Percentiles rank a stretch among this genome's conserved stretches.
Conservation (phyloP, 345 rosid species). For the Lepidium sativum region DNA sequence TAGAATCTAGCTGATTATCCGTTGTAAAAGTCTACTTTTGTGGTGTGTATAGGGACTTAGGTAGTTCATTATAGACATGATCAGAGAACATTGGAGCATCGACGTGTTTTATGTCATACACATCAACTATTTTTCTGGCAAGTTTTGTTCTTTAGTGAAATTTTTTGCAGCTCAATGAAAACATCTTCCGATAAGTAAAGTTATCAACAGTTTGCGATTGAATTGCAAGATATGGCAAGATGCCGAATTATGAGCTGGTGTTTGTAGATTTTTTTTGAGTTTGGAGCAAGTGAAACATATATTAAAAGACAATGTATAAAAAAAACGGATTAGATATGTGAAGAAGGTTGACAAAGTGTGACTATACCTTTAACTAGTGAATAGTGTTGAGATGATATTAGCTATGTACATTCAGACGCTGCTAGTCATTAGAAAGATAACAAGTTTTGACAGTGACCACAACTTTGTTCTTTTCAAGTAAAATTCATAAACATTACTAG, state of each 20-base stretch:
- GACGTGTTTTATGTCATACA: conserved; percentile 76
- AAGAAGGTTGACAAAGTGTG: background rate
- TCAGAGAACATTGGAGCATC: conserved; percentile 65
- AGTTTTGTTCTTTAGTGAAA: conserved; percentile 13
- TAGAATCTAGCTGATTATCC: background rate
- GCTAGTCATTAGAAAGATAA: background rate
- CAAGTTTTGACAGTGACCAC: conserved; percentile 10
- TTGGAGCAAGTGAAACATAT: conserved; percentile 32
- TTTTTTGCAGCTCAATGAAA: background rate
- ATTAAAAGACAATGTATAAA: conserved; percentile 21
- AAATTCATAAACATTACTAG: no score
- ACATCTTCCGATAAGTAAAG: background rate
- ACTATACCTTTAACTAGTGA: background rate
- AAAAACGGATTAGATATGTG: background rate
- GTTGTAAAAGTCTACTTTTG: background rate
- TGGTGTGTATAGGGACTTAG: conserved; percentile 49
- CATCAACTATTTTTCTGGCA: conserved; percentile 93
- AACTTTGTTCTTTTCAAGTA: background rate
- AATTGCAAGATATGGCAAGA: conserved; percentile 68
- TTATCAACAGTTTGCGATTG: background rate
- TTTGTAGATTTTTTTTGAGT: conserved; percentile 63
- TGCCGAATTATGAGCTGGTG: conserved; percentile 75
- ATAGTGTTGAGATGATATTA: conserved; percentile 9
- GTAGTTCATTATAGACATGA: conserved; percentile 85
- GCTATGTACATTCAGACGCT: conserved; percentile 18